phyloP scores from a whole-genome alignment of 768 basidiomycete species.

The Podaxis mareebaensis region DNA sequence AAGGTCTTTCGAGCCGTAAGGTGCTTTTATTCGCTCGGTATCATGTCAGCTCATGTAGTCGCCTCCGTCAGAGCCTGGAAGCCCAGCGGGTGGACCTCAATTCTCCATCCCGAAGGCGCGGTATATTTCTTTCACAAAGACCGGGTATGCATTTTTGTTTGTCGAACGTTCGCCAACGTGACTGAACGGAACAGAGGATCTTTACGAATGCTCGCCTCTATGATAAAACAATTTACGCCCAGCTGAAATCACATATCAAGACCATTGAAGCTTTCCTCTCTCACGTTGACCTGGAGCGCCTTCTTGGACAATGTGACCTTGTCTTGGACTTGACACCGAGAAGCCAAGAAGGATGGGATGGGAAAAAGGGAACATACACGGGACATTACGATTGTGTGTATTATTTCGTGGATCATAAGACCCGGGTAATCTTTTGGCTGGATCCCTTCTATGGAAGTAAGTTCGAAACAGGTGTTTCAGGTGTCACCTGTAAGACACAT shows the following conservation, averaged over 20 bases:
- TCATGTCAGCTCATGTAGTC: not conserved
- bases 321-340: constrained; percentile 21
- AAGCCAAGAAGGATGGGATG: not conserved
- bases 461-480: constrained; percentile 34
- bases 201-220: constrained; percentile 47
- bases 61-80: constrained; percentile 19
- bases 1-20: constrained; percentile 12
- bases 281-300: not conserved
- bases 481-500: constrained; percentile 37
- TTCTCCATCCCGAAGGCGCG: constrained; percentile 61
- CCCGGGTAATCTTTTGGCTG: constrained; percentile 53
- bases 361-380: constrained; percentile 25
- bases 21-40: not conserved
- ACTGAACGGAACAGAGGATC: not conserved
- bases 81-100: constrained; percentile 43
- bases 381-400: constrained; percentile 19
- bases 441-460: constrained; percentile 38
- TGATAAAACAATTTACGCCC: constrained; percentile 30
- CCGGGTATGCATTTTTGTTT: constrained; percentile 36
- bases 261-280: constrained; percentile 29
- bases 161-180: not conserved
- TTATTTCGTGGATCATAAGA: constrained; percentile 40
- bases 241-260: constrained; percentile 38
- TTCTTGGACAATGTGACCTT: constrained; percentile 4
- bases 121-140: constrained; percentile 55